Conservation (phyloP, 1,284 basidiomycete genomes). For the Leccinum insolens region DNA sequence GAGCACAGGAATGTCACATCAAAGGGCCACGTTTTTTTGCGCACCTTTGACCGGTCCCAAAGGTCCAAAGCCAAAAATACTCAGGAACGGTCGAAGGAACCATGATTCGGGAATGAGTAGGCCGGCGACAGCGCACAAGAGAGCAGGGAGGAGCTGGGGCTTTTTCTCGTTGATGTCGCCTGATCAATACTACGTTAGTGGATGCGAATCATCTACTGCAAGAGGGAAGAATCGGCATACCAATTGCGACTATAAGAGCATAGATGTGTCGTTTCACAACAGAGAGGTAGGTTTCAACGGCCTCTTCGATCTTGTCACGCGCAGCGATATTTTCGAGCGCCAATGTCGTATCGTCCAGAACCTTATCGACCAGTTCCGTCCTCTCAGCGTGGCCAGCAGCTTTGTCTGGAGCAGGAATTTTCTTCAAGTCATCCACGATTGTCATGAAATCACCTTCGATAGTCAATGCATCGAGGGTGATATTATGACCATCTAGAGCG, state of each 20-base stretch:
- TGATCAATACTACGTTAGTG: background rate
- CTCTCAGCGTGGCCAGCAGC: slow-evolving; percentile 12
- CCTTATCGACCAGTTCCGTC: slow-evolving; percentile 8
- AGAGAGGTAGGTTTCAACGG: slow-evolving; percentile 3
- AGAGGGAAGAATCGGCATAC: slow-evolving; percentile 1
- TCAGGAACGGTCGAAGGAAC: slow-evolving; percentile 12
- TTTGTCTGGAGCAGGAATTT: slow-evolving; percentile 4
- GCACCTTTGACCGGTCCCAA: slow-evolving; percentile 19
- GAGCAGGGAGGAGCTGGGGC: slow-evolving; percentile 12
- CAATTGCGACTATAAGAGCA: slow-evolving; percentile 6
- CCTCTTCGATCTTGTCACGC: slow-evolving; percentile 2
- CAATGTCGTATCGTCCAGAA: slow-evolving; percentile 10
- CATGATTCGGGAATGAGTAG: slow-evolving; percentile 19
- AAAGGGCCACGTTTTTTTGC: background rate
- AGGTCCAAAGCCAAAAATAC: slow-evolving; percentile 21
- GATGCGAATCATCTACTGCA: too few species aligned
- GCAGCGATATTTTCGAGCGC: background rate
- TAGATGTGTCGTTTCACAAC: slow-evolving; percentile 8
- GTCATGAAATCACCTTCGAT: slow-evolving; percentile 9
- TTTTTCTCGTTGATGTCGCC: slow-evolving; percentile 22
- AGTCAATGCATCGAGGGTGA: slow-evolving; percentile 5
- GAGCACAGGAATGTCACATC: background rate
- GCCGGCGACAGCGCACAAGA: slow-evolving; percentile 8
- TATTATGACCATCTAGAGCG: background rate
- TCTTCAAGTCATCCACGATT: slow-evolving; percentile 3